Evolutionary conservation across 345 rosid genomes (phyloP), one percentile per base, ranked within the genome.

Genomic region (Populus pruinosa): DNA sequence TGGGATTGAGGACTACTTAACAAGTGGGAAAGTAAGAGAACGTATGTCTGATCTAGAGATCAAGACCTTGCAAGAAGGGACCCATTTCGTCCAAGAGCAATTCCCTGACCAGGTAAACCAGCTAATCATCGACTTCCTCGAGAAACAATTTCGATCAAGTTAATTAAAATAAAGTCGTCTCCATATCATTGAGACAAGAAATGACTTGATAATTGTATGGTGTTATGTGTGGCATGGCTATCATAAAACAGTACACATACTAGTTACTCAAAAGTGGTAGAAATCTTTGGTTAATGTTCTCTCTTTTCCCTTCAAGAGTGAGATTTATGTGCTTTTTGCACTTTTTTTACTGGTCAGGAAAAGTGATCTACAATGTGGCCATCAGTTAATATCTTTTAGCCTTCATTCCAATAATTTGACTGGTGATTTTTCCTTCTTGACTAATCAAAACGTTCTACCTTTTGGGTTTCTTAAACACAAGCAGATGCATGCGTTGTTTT

Each of bases 71-170:
- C 73, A 36, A 5, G 80, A 76, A 27, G 83, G 80, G 5, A 70
- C 73, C 44, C 83, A 81, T 66, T 81, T 81, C 61, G 14, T 71
- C 5, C 83, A 76, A 43, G 83, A 81, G 55, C 83, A 81, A 72
- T 66, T 76, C 16, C 83, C 83, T 10, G 80, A 76, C 14, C 69
- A 76, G 47, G 70, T 81, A 47, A 81, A 81, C 31, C 62, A 64
- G 35, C 61, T 76, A 12, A 71, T 81, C 56, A 35, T 76, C 63
- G 53, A 31, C 33, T 81, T 81, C 80, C 35, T 81, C 6, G 70
- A 75, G 20, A 72, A 72, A 13, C 81, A 72, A 23, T 20, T 67
- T 21, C 64, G 70, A 29, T 72, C 44, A 71, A 71, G 23, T 44
- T 12, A 2, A n/a, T 38, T n/a, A 38, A 41, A 41, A 69, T 36